Conservation (phyloP, 2,329 filamentous ascomycete genomes). For the Coniella vitis region DNA sequence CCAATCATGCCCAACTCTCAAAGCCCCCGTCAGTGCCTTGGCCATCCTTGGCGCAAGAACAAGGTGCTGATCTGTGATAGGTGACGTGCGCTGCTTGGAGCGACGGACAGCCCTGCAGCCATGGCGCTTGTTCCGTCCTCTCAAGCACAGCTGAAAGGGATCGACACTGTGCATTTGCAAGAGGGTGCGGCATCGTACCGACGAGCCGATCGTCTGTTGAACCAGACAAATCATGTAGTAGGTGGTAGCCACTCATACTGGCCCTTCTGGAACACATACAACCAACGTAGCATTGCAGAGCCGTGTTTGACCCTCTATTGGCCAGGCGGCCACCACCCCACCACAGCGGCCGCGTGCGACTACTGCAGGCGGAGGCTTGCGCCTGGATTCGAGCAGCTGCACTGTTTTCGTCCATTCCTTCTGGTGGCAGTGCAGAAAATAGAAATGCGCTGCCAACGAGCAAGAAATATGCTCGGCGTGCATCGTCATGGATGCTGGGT, state of each 20-base stretch:
- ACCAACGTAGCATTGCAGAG: neutral
- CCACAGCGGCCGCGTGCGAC: conserved; percentile 1
- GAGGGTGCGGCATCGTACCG: neutral
- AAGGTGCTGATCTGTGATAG: neutral
- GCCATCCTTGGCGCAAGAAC: neutral
- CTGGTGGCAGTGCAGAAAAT: neutral
- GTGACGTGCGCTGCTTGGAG: neutral
- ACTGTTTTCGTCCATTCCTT: neutral
- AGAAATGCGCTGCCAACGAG: too few relatives aligned
- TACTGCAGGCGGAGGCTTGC: conserved; percentile 6
- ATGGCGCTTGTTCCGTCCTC: neutral
- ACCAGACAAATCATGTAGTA: too few relatives aligned
- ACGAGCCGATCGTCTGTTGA: neutral
- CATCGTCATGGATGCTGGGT: too few relatives aligned
- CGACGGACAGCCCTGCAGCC: neutral
- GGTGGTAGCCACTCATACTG: neutral
- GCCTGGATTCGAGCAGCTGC: neutral
- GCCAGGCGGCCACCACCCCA: neutral
- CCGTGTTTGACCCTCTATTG: neutral
- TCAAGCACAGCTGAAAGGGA: neutral
- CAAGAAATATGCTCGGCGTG: too few relatives aligned
- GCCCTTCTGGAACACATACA: neutral
- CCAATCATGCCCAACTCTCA: too few relatives aligned
- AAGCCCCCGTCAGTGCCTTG: neutral
- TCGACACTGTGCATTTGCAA: neutral